These are phyloP conservation scores for Aspergillus haitiensis DNA, from an alignment of 495 filamentous ascomycete species.

Conservation along the genomic window DNA sequence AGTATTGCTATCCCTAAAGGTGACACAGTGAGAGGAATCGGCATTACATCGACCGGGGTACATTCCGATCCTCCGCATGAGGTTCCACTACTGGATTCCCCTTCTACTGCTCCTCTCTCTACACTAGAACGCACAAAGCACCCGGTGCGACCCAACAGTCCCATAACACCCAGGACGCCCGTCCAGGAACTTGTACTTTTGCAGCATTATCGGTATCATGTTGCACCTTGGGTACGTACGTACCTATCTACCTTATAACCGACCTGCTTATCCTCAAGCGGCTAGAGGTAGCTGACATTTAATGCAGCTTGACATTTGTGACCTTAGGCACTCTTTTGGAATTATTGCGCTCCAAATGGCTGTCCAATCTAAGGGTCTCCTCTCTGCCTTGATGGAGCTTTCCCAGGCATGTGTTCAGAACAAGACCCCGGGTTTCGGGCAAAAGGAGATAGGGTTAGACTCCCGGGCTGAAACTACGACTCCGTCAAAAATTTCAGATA, in stretches of 20 bases:
- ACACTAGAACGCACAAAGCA: too few species aligned
- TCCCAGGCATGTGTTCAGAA: constrained; percentile 27
- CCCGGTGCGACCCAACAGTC: too few species aligned
- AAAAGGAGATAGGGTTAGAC: too few species aligned
- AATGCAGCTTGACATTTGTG: constrained; percentile 35
- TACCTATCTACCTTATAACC: neutral
- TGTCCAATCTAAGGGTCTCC: constrained; percentile 23
- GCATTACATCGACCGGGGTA: too few species aligned
- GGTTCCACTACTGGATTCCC: too few species aligned
- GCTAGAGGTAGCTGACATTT: neutral
- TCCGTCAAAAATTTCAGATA: neutral
- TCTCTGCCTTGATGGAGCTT: constrained; percentile 27
- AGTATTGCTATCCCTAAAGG: too few species aligned
- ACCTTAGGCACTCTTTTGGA: constrained; percentile 35
- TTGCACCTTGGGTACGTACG: constrained; percentile 37
- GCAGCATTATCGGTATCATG: constrained; percentile 38
- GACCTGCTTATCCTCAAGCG: neutral
- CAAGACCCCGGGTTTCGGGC: neutral
- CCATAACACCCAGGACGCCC: too few species aligned
- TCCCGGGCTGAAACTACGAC: neutral
- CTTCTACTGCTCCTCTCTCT: too few species aligned
- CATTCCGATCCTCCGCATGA: too few species aligned
- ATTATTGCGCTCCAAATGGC: constrained; percentile 34
- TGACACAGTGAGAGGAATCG: too few species aligned
- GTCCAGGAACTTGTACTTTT: constrained; percentile 29